Percentiles rank a stretch among this genome's conserved stretches.
phyloP scores from a whole-genome alignment of 1,139 yeast species.

The Geotrichum citri-aurantii region DNA sequence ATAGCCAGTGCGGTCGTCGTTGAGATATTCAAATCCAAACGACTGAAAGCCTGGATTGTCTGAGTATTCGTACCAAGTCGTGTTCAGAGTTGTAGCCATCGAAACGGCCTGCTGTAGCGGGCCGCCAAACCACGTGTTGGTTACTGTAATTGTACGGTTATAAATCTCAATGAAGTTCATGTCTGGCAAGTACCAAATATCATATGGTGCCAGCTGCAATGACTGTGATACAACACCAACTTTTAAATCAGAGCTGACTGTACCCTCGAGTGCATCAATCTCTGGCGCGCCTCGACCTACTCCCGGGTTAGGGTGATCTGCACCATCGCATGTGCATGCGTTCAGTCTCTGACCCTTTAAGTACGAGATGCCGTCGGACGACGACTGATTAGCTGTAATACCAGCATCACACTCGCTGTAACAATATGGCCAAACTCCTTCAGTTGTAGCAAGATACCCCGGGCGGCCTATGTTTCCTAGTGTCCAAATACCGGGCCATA shows the following conservation, averaged over 20 bases:
- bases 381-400: constrained; percentile 81
- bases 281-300: constrained; percentile 86
- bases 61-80: constrained; percentile 62
- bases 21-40: constrained; percentile 71
- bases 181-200: constrained; percentile 81
- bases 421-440: constrained; percentile 89
- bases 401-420: constrained; percentile 81
- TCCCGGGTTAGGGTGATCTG: constrained; percentile 75
- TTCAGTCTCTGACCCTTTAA: constrained; percentile 72
- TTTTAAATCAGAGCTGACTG: constrained; percentile 40
- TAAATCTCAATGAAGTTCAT: constrained; percentile 62
- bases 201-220: constrained; percentile 76
- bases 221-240: constrained; percentile 75
- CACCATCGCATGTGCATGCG: constrained; percentile 66
- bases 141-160: constrained; percentile 54
- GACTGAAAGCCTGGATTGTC: constrained; percentile 51
- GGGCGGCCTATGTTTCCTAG: constrained; percentile 84
- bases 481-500: constrained; percentile 92
- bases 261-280: constrained; percentile 79
- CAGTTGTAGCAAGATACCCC: constrained; percentile 71
- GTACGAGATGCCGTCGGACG: constrained; percentile 73
- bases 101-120: constrained; percentile 82
- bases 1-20: constrained; percentile 63
- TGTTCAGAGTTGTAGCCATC: constrained; percentile 62
- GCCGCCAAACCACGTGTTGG: constrained; percentile 79